Evolutionary conservation across 2,329 filamentous ascomycete species (phyloP), one percentile per base, ranked within the genome.

Genomic region (Claviceps quebecensis): DNA sequence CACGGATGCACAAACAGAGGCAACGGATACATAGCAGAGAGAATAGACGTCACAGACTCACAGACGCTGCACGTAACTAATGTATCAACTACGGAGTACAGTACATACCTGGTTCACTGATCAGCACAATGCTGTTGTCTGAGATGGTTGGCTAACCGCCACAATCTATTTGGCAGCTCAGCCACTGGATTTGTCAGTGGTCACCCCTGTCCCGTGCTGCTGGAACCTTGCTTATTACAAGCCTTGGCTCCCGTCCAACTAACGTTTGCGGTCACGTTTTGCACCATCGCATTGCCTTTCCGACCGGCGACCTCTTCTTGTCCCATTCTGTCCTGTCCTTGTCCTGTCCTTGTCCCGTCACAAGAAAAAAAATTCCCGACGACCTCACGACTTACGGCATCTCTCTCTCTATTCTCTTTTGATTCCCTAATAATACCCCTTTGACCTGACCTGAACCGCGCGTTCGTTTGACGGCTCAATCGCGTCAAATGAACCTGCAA

Each of bases 401-500:
- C 34, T 44, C 51, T 53, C 52, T 47, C 52, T 47, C 51, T 23
- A 50, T 56, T 43, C 47, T 56, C 53, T 56, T 53, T 50, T 47
- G 36, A 5, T 22, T 37, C 4, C 23, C 52, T 47, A 60, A 41
- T 48, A 60, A 57, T 55, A 45, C 54, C 52, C 49, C 54, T 55
- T 56, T 56, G 56, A 59, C 57, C 56, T 56, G 56, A 59, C 57
- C 57, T 61, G 61, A 58, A 62, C 69, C 69, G 87, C 88, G 88
- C 87, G 87, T 83, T 95, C 88, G 76, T 84, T 94, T 93, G 88
- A 77, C 87, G 86, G 83, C 83, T 72, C 65, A 56, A 60, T 58
- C 67, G 84, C 87, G 88, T 94, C 87, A 91, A 88, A 95, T 95
- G 90, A 95, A 93, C 88, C 88, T 96, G 90, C 88, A 90, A 74